These are phyloP conservation scores for Paulownia fortunei DNA, from an alignment of 257 asterid genomes.

Conservation along the genomic window DNA sequence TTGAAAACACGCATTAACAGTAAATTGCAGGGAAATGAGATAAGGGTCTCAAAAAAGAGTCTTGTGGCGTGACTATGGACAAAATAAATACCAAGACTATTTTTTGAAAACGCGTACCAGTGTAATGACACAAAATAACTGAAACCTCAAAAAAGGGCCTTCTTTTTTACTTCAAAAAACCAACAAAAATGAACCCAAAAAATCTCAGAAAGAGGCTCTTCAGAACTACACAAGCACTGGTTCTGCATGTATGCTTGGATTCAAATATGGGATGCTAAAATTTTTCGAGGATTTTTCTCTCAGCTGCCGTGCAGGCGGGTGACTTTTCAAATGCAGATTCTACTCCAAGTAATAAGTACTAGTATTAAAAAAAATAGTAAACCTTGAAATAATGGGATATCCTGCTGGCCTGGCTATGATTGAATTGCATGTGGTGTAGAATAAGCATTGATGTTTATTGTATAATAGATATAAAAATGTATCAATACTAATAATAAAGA, in stretches of 20 bases:
- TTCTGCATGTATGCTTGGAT: constrained; percentile 23
- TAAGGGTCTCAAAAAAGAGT: constrained; percentile 11
- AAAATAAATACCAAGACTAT: background rate
- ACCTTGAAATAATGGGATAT: background rate
- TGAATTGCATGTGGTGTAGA: constrained; percentile 35
- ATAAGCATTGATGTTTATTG: constrained; percentile 35
- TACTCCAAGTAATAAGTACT: background rate
- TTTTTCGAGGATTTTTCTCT: constrained; percentile 8
- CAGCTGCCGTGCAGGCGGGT: constrained; percentile 22
- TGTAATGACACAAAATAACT: background rate
- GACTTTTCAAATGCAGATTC: constrained; percentile 30
- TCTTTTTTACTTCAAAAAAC: constrained; percentile 25
- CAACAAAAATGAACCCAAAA: constrained; percentile 1
- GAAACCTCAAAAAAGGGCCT: constrained; percentile 23
- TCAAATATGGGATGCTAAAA: background rate
- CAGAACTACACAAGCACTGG: background rate
- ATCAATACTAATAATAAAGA: background rate
- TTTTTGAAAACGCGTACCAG: constrained; percentile 21
- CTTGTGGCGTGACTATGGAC: constrained; percentile 3
- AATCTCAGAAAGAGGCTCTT: background rate
- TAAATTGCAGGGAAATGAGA: constrained; percentile 19
- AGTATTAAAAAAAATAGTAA: background rate
- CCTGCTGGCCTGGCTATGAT: constrained; percentile 10
- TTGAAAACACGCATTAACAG: background rate
- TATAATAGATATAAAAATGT: background rate